These are phyloP conservation scores for Termitomyces eurrhizus DNA, from an alignment of 768 basidiomycete genomes.

Conservation along the genomic window DNA sequence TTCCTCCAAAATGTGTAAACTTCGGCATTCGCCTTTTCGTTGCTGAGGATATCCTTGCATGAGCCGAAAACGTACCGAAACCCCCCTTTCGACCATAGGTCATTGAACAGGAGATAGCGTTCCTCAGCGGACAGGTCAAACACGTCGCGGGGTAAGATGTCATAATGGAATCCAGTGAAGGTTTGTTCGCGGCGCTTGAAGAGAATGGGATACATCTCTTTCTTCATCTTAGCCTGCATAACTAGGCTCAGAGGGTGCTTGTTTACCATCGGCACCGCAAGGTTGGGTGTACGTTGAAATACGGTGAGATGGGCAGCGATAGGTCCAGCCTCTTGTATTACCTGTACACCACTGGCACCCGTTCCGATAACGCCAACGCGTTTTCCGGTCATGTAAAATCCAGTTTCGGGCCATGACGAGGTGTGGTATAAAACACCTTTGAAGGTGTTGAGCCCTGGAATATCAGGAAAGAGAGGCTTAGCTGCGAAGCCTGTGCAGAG, in stretches of 20 bases:
- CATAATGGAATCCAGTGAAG: slow-evolving; percentile 14
- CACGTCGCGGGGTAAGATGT: slow-evolving; percentile 5
- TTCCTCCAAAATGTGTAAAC: slow-evolving; percentile 23
- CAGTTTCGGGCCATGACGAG: slow-evolving; percentile 19
- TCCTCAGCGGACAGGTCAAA: slow-evolving; percentile 18
- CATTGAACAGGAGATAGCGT: slow-evolving; percentile 18
- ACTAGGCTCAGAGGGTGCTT: slow-evolving; percentile 13
- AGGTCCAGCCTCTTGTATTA: slow-evolving; percentile 21
- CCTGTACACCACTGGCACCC: slow-evolving; percentile 22
- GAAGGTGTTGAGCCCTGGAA: slow-evolving; percentile 20
- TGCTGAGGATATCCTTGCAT: slow-evolving; percentile 13
- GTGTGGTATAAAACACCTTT: slow-evolving; percentile 21
- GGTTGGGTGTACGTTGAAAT: slow-evolving; percentile 25
- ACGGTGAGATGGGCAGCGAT: slow-evolving; percentile 19
- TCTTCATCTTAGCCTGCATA: slow-evolving; percentile 15
- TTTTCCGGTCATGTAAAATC: slow-evolving; percentile 19
- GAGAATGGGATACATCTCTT: slow-evolving; percentile 16
- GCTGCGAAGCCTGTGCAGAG: slow-evolving; percentile 23
- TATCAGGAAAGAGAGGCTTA: slow-evolving; percentile 19
- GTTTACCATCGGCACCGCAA: slow-evolving; percentile 20
- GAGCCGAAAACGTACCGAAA: slow-evolving; percentile 17
- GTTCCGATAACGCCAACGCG: slow-evolving; percentile 24
- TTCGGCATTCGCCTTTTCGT: slow-evolving; percentile 16
- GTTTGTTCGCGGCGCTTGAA: slow-evolving; percentile 19
- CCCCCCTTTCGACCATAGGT: slow-evolving; percentile 19